phyloP scores from a whole-genome alignment of 805 yeast species.

The Lipomyces starkeyi region DNA sequence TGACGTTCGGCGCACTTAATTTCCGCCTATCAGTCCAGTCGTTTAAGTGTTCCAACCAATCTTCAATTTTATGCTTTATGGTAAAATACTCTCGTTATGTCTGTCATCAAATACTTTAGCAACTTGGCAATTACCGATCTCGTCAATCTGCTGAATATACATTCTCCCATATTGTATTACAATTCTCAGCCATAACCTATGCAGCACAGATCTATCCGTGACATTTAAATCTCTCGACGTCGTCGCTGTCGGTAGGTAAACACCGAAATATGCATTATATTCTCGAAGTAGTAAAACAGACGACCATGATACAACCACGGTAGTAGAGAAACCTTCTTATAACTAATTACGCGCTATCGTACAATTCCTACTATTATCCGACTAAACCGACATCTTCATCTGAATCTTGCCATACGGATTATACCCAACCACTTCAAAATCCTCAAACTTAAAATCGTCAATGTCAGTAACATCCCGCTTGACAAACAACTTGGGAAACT shows the following conservation, averaged over 20 bases:
- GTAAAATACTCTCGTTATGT: too few species aligned
- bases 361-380: background rate
- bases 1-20: background rate
- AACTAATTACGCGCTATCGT: background rate
- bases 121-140: too few species aligned
- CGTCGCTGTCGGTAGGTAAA: too few species aligned
- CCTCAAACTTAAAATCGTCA: slow-evolving; percentile 88
- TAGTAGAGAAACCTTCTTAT: background rate
- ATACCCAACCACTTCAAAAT: slow-evolving; percentile 80
- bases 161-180: too few species aligned
- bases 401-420: slow-evolving; percentile 82
- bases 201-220: too few species aligned
- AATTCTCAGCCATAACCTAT: too few species aligned
- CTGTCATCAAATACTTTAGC: too few species aligned
- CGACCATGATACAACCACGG: background rate
- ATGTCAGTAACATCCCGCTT: slow-evolving; percentile 70
- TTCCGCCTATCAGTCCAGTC: background rate
- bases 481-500: slow-evolving; percentile 79
- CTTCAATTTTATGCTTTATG: too few species aligned
- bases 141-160: too few species aligned
- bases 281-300: background rate
- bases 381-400: slow-evolving; percentile 95
- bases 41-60: too few species aligned
- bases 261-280: background rate
- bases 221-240: too few species aligned